Evolutionary conservation across 345 rosid species (phyloP).

Genomic region (Salix dunnii): DNA sequence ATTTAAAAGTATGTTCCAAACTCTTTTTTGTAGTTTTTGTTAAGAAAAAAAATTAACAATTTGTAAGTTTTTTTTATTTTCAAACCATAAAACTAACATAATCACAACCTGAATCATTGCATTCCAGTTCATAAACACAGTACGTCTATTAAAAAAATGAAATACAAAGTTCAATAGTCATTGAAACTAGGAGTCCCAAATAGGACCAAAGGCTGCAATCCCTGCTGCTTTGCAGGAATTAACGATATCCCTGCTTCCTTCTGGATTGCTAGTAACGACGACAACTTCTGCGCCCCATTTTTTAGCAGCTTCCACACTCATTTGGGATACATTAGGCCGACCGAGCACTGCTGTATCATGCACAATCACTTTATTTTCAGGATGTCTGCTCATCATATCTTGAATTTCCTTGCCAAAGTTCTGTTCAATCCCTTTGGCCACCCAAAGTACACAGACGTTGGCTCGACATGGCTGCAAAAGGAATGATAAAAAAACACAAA

Average conservation of each 20-base stretch:
- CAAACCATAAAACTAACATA: too few relatives aligned
- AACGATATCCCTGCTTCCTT: constrained; percentile 79
- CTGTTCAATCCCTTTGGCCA: constrained; percentile 67
- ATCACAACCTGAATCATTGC: neutral
- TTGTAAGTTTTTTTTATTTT: too few relatives aligned
- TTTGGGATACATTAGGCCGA: constrained; percentile 62
- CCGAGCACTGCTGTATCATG: constrained; percentile 65
- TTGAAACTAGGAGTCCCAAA: constrained; percentile 67
- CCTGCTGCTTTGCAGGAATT: constrained; percentile 57
- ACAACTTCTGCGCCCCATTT: constrained; percentile 70
- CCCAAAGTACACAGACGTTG: constrained; percentile 61
- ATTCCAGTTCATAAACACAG: neutral
- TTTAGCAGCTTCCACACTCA: constrained; percentile 63
- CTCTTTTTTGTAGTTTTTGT: too few relatives aligned
- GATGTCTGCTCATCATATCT: constrained; percentile 49
- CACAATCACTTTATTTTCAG: constrained; percentile 54
- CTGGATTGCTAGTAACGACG: constrained; percentile 84
- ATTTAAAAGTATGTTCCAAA: too few relatives aligned
- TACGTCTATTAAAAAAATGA: neutral
- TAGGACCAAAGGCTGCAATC: constrained; percentile 82
- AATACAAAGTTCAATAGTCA: too few relatives aligned
- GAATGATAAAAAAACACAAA: constrained; percentile 77
- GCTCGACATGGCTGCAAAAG: constrained; percentile 65
- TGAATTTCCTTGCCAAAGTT: constrained; percentile 67
- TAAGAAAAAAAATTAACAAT: too few relatives aligned